Evolutionary conservation across 768 basidiomycete genomes (phyloP).

Genomic region (Trametes cubensis): DNA sequence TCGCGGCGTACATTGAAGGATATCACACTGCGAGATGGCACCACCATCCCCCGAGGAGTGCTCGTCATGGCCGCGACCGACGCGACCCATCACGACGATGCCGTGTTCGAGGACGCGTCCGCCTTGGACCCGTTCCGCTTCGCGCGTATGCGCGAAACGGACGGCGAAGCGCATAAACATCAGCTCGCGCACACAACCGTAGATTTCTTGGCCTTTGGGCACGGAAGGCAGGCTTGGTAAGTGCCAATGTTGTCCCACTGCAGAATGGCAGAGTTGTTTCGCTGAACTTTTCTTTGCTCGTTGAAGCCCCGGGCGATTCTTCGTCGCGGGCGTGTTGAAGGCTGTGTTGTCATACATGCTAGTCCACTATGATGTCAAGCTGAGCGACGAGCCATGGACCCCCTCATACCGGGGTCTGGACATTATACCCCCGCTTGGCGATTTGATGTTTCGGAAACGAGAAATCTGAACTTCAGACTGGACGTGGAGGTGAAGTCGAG

Average conservation of each 20-base stretch:
- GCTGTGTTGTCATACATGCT: conserved; percentile 38
- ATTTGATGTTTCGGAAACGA: too few species aligned
- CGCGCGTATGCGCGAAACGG: conserved; percentile 36
- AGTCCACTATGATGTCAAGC: conserved; percentile 36
- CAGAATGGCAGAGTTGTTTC: too few species aligned
- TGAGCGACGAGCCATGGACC: conserved; percentile 7
- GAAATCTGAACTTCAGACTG: too few species aligned
- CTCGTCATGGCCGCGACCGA: conserved; percentile 23
- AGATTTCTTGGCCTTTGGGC: conserved; percentile 31
- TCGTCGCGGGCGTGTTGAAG: conserved; percentile 39
- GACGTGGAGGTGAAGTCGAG: too few species aligned
- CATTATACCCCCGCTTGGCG: too few species aligned
- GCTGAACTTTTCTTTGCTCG: not conserved
- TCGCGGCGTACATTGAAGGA: conserved; percentile 33
- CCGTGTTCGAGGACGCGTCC: conserved; percentile 27
- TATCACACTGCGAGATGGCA: conserved; percentile 41
- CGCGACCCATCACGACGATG: conserved; percentile 31
- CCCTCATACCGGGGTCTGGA: too few species aligned
- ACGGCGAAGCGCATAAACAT: conserved; percentile 37
- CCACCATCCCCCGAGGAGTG: conserved; percentile 29
- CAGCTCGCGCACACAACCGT: conserved; percentile 38
- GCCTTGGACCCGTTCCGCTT: conserved; percentile 55
- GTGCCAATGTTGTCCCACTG: too few species aligned
- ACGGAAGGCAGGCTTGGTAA: conserved; percentile 36
- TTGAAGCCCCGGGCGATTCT: conserved; percentile 40